A percentile compares a stretch with the other conserved stretches of the same genome.
phyloP scores from a whole-genome alignment of 208 protist genomes.

The Leishmania gerbilli region DNA sequence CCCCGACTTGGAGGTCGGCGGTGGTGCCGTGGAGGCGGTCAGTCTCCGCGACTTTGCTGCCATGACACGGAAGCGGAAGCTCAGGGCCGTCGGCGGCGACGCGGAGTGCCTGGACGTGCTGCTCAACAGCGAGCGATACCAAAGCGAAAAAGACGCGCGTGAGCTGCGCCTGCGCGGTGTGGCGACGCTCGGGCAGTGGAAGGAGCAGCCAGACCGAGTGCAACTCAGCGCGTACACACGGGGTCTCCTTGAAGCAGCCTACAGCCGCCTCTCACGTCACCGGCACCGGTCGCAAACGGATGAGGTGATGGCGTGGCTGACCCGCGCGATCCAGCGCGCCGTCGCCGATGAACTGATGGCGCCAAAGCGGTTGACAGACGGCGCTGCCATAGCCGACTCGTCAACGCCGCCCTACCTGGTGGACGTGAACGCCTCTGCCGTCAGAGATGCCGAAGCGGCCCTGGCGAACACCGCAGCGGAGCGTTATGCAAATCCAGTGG shows the following conservation, averaged over 20 bases:
- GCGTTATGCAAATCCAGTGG: neutral
- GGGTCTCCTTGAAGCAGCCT: conserved; percentile 65
- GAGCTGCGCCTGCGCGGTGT: conserved; percentile 69
- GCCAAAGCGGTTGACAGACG: conserved; percentile 14
- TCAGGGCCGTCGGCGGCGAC: conserved; percentile 51
- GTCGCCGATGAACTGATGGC: conserved; percentile 76
- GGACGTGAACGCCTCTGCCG: conserved; percentile 2
- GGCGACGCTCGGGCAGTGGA: conserved; percentile 70
- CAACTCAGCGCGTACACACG: conserved; percentile 66
- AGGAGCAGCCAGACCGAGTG: conserved; percentile 69
- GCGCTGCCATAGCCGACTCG: neutral
- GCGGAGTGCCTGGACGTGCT: conserved; percentile 62
- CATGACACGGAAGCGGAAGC: conserved; percentile 67
- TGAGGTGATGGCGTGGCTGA: conserved; percentile 81
- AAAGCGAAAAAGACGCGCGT: conserved; percentile 66
- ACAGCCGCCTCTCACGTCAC: conserved; percentile 28
- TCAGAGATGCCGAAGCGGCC: conserved; percentile 12
- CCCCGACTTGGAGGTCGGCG: conserved; percentile 33
- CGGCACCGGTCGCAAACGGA: conserved; percentile 48
- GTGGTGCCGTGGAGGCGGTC: conserved; percentile 59
- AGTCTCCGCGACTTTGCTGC: conserved; percentile 66
- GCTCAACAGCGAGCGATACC: conserved; percentile 59
- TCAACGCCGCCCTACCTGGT: conserved; percentile 3
- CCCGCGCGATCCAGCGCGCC: conserved; percentile 72
- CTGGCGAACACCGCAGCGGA: conserved; percentile 6